phyloP scores from a whole-genome alignment of 2,329 filamentous ascomycete genomes.

The Xylaria digitata region DNA sequence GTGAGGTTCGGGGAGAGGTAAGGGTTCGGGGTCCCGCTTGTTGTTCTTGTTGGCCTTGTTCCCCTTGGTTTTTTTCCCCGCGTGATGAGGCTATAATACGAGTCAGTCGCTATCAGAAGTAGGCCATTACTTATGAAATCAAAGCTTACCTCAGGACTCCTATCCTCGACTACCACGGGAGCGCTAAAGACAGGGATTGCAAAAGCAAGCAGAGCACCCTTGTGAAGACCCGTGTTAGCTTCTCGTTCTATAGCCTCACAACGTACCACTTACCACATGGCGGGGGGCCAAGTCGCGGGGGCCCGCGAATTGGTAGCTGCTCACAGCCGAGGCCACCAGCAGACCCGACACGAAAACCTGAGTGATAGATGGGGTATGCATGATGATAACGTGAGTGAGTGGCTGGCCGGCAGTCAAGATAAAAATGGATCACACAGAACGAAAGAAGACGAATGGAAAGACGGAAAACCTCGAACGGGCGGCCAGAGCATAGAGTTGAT shows the following conservation, averaged over 20 bases:
- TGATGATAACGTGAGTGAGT: constrained; percentile 40
- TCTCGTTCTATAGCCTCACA: neutral
- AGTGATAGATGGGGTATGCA: constrained; percentile 49
- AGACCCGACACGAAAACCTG: constrained; percentile 49
- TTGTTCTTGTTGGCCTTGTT: constrained; percentile 10
- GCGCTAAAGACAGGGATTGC: constrained; percentile 42
- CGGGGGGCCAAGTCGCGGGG: constrained; percentile 41
- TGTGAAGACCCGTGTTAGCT: neutral
- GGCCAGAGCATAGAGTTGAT: neutral
- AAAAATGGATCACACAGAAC: constrained; percentile 33
- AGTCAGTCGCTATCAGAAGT: neutral
- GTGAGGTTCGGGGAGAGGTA: constrained; percentile 1
- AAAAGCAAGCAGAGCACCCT: constrained; percentile 47
- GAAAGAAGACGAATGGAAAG: constrained; percentile 23
- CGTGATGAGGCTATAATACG: constrained; percentile 1
- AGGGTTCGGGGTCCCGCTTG: constrained; percentile 13
- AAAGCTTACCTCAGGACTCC: constrained; percentile 25
- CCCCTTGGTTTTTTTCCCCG: neutral
- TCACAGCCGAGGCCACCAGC: constrained; percentile 48
- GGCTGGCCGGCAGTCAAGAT: constrained; percentile 49
- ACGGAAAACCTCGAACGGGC: constrained; percentile 7
- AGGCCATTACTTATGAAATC: neutral
- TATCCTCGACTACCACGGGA: constrained; percentile 26
- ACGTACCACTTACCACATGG: constrained; percentile 28
- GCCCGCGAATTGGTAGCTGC: constrained; percentile 44